phyloP scores from a whole-genome alignment of 2,329 filamentous ascomycete species.

The Botrytis elliptica region DNA sequence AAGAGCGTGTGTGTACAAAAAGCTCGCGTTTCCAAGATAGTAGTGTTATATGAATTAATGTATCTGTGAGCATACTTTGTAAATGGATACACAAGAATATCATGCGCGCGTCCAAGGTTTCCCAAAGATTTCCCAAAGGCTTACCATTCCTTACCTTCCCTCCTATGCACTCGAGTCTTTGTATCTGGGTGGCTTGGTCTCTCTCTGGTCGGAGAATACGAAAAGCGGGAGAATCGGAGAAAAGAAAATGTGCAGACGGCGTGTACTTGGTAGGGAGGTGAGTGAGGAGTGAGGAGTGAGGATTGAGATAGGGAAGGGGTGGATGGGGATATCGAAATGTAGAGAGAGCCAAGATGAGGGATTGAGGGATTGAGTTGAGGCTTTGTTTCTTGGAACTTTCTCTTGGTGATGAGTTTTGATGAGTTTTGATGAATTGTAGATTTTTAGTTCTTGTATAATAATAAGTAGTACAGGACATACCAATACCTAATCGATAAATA shows the following conservation, averaged over 20 bases:
- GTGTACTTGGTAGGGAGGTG: neutral
- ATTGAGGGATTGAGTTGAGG: neutral
- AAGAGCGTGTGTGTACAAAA: too few species aligned
- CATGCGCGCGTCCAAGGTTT: neutral
- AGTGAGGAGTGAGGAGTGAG: neutral
- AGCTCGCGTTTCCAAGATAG: neutral
- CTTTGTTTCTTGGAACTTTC: neutral
- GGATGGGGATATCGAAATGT: neutral
- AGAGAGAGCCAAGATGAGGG: neutral
- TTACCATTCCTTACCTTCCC: neutral
- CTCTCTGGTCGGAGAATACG: neutral
- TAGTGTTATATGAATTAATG: neutral
- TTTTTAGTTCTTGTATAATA: neutral
- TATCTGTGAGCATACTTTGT: neutral
- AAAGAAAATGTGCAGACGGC: neutral
- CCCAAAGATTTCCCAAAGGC: neutral
- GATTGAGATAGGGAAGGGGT: neutral
- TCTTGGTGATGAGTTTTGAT: neutral
- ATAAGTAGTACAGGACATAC: neutral
- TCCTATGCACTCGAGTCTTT: neutral
- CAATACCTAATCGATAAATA: neutral
- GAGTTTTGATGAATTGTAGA: neutral
- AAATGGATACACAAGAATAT: neutral
- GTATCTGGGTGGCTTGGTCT: neutral
- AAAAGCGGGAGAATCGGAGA: neutral